These are phyloP conservation scores for Sarocladium kiliense DNA, from an alignment of 2,329 filamentous ascomycete species.

Conservation along the genomic window DNA sequence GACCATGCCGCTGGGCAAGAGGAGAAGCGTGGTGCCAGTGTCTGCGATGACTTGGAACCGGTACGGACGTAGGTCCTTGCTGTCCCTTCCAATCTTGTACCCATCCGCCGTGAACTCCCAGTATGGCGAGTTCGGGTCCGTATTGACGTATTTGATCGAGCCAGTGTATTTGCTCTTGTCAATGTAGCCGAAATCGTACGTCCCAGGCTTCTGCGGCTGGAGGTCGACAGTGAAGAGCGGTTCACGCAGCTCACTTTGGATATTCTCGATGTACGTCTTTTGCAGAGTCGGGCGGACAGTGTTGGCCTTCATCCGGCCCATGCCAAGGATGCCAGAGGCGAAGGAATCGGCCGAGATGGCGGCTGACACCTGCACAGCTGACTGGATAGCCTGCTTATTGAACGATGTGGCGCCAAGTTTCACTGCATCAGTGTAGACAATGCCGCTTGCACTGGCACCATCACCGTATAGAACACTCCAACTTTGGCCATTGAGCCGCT, in stretches of 20 bases:
- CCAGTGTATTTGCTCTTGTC: constrained; percentile 53
- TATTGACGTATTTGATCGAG: constrained; percentile 46
- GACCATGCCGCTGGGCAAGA: constrained; percentile 49
- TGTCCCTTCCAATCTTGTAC: constrained; percentile 44
- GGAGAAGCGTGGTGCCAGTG: constrained; percentile 64
- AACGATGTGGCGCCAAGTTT: constrained; percentile 55
- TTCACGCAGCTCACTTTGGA: constrained; percentile 20
- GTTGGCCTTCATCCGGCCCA: constrained; percentile 27
- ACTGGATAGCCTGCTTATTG: constrained; percentile 58
- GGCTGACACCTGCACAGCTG: constrained; percentile 52
- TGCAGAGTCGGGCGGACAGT: constrained; percentile 26
- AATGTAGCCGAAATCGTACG: constrained; percentile 43
- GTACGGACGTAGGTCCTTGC: constrained; percentile 12
- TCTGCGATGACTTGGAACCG: constrained; percentile 51
- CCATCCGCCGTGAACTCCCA: constrained; percentile 56
- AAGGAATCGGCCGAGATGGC: constrained; percentile 29
- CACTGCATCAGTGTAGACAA: constrained; percentile 62
- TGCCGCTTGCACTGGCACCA: constrained; percentile 55
- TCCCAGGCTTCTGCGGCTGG: constrained; percentile 24
- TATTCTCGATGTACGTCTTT: constrained; percentile 31
- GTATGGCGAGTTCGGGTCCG: constrained; percentile 49
- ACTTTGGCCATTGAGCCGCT: constrained; percentile 31
- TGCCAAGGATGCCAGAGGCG: constrained; percentile 29
- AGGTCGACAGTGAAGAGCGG: constrained; percentile 34
- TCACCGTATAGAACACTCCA: constrained; percentile 65